Conservation (phyloP, 164 flowering plant species). For the Sedum album region DNA sequence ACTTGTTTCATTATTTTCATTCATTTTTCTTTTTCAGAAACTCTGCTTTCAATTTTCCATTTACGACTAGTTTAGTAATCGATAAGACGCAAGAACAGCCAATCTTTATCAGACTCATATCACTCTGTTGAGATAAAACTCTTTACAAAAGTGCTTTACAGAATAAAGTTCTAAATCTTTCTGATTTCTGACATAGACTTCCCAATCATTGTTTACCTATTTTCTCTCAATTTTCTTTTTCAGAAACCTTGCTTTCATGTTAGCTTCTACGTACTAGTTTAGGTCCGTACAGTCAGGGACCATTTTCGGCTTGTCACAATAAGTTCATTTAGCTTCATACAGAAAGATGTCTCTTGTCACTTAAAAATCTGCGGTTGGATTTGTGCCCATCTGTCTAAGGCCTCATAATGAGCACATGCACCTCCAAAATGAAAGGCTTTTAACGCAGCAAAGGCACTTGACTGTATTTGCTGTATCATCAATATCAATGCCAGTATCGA, state of each 20-base stretch:
- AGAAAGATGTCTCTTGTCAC: not conserved
- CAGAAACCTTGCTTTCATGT: not conserved
- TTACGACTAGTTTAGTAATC: not conserved
- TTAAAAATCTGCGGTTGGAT: not conserved
- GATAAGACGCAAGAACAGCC: not conserved
- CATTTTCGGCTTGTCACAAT: not conserved
- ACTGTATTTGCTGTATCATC: not conserved
- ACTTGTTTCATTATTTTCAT: not conserved
- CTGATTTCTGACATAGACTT: not conserved
- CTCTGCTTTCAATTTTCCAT: not conserved
- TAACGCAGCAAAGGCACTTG: not conserved
- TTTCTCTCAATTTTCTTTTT: not conserved
- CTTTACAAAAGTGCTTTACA: not conserved
- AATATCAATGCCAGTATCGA: not conserved
- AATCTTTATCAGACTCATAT: not conserved
- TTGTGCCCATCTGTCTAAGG: not conserved
- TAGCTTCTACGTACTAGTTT: not conserved
- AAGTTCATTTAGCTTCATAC: not conserved
- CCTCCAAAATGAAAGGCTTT: not conserved
- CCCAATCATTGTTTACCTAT: not conserved
- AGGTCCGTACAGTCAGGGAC: not conserved
- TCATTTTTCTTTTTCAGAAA: not conserved
- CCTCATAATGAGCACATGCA: constrained; percentile 4
- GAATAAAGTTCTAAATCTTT: not conserved
- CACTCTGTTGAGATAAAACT: not conserved